Base-by-base conservation (phyloP, 345 rosid genomes). In the Aethionema arabicum region DNA sequence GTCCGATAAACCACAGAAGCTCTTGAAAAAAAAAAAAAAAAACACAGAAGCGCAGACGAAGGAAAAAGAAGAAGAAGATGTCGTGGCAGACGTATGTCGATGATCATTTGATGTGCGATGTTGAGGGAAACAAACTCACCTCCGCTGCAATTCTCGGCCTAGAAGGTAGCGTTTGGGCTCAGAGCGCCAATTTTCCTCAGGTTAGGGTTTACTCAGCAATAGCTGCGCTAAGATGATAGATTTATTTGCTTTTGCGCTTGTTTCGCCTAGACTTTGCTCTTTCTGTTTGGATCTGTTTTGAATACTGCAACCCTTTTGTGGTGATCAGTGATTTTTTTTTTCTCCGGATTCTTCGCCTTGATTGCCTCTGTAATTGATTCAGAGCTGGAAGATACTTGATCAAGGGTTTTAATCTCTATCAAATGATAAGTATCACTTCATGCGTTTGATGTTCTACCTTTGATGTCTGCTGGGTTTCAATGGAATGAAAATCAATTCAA, bases 71-170 rank as follows among this genome's bases (percentile, higher is more conserved):
- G 44, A 13, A 8, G 8, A 79, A 69, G 66, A 89, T 89, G 96
- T 89, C 96, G 85, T 86, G 96, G 96, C 96, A 88, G 72, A 73
- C 88, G 15, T 88, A 85, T 75, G 87, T 89, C 5, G 93, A 89
- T 31, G 96, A 89, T 4, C 95, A 89, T 67, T 82, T 88, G 70
- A 88, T 88, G 96, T 84, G 90, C 79, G 88, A 86, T 42, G 81
- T 84, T 51, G 88, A 83, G 27, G 83, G 85, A 31, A 78, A 77
- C 67, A 85, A 65, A 56, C 95, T 89, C 59, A 32, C 85, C 21
- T 73, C 93, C 40, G 84, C 95, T 14, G 95, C 96, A 48, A 83
- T 89, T 76, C 42, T 86, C 61, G 96, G 96, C 57, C 82, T 68
- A 35, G 95, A 86, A 56, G 95, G 96, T 63, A 86, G 72, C 74